A percentile compares a stretch with the other conserved stretches of the same genome.
These are phyloP conservation scores for Aspergillus flavus DNA, from an alignment of 2,329 filamentous ascomycete species.

Conservation along the genomic window DNA sequence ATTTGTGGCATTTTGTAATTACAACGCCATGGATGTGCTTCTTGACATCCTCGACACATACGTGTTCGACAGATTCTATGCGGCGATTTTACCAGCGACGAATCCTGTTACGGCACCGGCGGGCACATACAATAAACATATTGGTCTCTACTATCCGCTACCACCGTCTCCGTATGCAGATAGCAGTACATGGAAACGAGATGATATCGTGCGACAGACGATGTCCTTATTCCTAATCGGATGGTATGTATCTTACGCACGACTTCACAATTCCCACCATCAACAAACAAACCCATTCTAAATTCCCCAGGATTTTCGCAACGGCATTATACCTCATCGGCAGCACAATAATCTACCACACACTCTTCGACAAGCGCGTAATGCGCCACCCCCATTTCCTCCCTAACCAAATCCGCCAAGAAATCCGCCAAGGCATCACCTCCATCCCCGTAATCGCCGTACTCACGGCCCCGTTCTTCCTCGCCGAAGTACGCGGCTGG, in stretches of 20 bases:
- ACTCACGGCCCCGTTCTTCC: constrained; percentile 78
- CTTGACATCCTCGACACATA: constrained; percentile 79
- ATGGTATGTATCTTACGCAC: constrained; percentile 24
- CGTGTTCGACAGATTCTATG: constrained; percentile 74
- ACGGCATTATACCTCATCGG: constrained; percentile 80
- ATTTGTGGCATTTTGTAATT: background rate
- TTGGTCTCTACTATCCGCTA: constrained; percentile 29
- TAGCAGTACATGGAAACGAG: constrained; percentile 33
- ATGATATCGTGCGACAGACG: constrained; percentile 31
- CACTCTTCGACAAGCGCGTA: constrained; percentile 88
- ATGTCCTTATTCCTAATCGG: constrained; percentile 33
- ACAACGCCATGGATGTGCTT: constrained; percentile 75
- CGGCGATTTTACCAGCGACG: constrained; percentile 38
- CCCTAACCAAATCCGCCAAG: constrained; percentile 83
- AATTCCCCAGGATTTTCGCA: constrained; percentile 74
- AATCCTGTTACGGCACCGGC: background rate
- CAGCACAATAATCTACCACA: constrained; percentile 77
- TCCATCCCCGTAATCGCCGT: constrained; percentile 80
- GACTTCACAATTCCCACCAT: background rate
- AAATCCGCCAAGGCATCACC: constrained; percentile 75
- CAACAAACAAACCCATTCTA: background rate
- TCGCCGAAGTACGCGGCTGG: constrained; percentile 79
- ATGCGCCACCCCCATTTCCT: constrained; percentile 89
- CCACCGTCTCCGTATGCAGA: constrained; percentile 30
- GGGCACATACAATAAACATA: constrained; percentile 27